phyloP scores from a whole-genome alignment of 2,329 filamentous ascomycete genomes.

The Metarhizium rileyi region DNA sequence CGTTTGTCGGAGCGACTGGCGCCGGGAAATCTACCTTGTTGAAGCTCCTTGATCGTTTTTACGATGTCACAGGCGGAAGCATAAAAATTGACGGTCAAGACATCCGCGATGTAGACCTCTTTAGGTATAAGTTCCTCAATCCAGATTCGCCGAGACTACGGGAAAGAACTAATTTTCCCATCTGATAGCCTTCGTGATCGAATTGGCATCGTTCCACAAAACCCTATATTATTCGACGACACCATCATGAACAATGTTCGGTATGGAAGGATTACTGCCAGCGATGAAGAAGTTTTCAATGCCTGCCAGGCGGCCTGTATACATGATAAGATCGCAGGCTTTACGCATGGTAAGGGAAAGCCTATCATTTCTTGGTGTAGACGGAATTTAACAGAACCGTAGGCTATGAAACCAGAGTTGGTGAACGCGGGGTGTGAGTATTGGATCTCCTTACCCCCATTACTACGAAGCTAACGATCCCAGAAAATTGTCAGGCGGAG shows the following conservation, averaged over 20 bases:
- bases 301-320: constrained; percentile 47
- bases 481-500: constrained; percentile 55
- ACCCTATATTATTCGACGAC: constrained; percentile 46
- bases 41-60: constrained; percentile 50
- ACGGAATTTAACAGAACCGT: background rate
- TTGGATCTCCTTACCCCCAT: too few species aligned
- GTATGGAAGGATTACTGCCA: constrained; percentile 44
- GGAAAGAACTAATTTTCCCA: constrained; percentile 4
- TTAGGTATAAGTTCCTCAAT: constrained; percentile 23
- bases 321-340: constrained; percentile 47
- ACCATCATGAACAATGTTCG: constrained; percentile 50
- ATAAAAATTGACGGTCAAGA: constrained; percentile 49
- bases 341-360: constrained; percentile 33
- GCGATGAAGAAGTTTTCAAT: constrained; percentile 43
- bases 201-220: constrained; percentile 48
- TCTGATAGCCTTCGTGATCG: constrained; percentile 36
- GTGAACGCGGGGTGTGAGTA: constrained; percentile 38
- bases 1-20: constrained; percentile 51
- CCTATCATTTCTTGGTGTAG: background rate
- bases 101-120: constrained; percentile 42
- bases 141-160: background rate
- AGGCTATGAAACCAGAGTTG: constrained; percentile 41
- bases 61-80: constrained; percentile 42
- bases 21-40: constrained; percentile 50
- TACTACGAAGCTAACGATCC: constrained; percentile 12